phyloP scores from a whole-genome alignment of 768 basidiomycete genomes.

The Mycena belliarum region DNA sequence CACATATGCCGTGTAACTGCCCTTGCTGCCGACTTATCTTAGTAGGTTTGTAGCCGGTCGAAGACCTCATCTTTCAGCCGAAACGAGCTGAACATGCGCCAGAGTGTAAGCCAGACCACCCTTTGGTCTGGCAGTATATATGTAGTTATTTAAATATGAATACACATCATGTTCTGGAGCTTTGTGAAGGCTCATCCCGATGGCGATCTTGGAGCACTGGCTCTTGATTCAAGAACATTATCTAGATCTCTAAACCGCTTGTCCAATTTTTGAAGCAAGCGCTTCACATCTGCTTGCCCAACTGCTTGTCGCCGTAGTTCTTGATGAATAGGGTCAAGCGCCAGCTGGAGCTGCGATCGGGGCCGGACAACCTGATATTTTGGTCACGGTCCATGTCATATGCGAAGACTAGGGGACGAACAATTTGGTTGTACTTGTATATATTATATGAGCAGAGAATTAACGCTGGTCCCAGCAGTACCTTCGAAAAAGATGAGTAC shows the following conservation, averaged over 20 bases:
- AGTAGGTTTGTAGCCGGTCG: too few relatives aligned
- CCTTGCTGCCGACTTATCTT: too few relatives aligned
- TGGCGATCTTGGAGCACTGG: background rate
- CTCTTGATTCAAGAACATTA: background rate
- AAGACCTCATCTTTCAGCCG: too few relatives aligned
- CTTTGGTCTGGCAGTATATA: too few relatives aligned
- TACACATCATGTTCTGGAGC: too few relatives aligned
- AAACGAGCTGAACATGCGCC: too few relatives aligned
- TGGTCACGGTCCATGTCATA: background rate
- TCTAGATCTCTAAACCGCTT: background rate
- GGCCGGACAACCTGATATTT: constrained; percentile 1
- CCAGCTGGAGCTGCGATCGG: constrained; percentile 9
- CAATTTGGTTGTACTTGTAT: constrained; percentile 15
- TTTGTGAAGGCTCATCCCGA: background rate
- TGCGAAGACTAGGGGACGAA: background rate
- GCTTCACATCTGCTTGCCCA: background rate
- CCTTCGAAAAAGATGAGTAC: background rate
- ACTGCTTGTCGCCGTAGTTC: background rate
- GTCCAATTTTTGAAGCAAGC: constrained; percentile 10
- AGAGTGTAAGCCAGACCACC: too few relatives aligned
- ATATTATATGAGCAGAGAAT: constrained; percentile 3
- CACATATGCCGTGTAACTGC: background rate
- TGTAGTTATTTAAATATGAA: too few relatives aligned
- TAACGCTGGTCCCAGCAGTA: constrained; percentile 10
- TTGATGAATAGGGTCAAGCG: constrained; percentile 6